These are phyloP conservation scores for Euphrasia arctica DNA, from an alignment of 305 asterid species.

Conservation along the genomic window DNA sequence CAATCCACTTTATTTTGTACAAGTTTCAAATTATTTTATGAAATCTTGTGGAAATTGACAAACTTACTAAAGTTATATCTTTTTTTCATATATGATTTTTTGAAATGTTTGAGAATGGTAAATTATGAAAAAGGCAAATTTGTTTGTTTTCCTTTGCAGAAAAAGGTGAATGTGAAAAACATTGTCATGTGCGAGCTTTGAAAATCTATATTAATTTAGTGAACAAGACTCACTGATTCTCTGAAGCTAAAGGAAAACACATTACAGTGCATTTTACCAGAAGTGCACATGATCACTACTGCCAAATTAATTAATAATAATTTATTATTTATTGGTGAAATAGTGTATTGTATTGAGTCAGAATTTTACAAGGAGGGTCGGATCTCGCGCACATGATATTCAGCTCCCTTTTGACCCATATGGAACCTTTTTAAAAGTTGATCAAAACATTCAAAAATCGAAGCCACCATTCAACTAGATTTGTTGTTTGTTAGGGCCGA, in stretches of 20 bases:
- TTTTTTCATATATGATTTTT: no score
- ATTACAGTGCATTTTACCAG: neutral
- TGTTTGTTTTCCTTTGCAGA: neutral
- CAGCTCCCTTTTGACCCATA: neutral
- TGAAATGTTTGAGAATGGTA: no score
- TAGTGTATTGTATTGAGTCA: neutral
- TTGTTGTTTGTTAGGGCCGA: no score
- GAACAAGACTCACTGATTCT: conserved; percentile 23
- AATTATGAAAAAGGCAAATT: no score
- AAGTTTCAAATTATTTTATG: no score
- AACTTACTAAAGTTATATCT: no score
- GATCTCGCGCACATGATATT: no score
- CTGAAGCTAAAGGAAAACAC: conserved; percentile 26
- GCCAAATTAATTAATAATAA: conserved; percentile 3
- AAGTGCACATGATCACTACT: conserved; percentile 24
- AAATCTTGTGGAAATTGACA: no score
- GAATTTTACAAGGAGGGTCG: neutral
- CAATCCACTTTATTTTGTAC: no score
- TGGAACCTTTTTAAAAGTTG: no score
- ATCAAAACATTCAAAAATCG: no score
- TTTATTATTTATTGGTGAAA: neutral
- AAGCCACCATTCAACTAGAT: no score
- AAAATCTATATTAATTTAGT: conserved; percentile 15
- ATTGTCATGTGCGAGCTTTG: conserved; percentile 23
- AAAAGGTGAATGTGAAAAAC: neutral